These are phyloP conservation scores for Termitomyces sp. DNA, from an alignment of 768 basidiomycete genomes.

Conservation along the genomic window DNA sequence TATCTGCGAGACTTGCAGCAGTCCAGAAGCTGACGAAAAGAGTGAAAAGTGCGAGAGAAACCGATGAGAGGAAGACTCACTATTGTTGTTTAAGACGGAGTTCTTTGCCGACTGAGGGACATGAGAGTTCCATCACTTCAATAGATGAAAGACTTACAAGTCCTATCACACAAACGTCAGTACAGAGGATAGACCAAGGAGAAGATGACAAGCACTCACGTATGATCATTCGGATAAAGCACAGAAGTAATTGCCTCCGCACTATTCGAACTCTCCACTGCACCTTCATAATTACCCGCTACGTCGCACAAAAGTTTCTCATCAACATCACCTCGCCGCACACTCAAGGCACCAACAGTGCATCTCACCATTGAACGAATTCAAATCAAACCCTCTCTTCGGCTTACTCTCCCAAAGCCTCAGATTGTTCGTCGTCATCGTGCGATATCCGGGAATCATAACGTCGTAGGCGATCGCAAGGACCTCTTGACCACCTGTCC, in stretches of 20 bases:
- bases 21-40: conserved; percentile 66
- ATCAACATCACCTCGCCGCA: neutral
- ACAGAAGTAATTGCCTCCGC: conserved; percentile 94
- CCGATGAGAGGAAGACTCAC: conserved; percentile 21
- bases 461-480: conserved; percentile 92
- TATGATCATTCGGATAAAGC: conserved; percentile 94
- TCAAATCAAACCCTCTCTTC: conserved; percentile 88
- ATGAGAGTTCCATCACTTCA: neutral
- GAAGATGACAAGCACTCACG: conserved; percentile 30
- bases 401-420: conserved; percentile 81
- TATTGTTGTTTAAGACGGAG: conserved; percentile 94
- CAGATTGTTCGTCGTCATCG: conserved; percentile 86
- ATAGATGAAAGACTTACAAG: conserved; percentile 31
- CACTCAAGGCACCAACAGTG: neutral
- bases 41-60: neutral
- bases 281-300: conserved; percentile 92
- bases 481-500: conserved; percentile 92
- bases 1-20: conserved; percentile 82
- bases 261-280: conserved; percentile 83
- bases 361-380: conserved; percentile 82
- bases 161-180: conserved; percentile 17
- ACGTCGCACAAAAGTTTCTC: neutral
- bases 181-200: neutral
- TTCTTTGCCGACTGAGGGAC: conserved; percentile 70
- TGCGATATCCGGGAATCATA: conserved; percentile 86